Conservation (phyloP, 108 stramenopile species). For the Conticribra guillardii region DNA sequence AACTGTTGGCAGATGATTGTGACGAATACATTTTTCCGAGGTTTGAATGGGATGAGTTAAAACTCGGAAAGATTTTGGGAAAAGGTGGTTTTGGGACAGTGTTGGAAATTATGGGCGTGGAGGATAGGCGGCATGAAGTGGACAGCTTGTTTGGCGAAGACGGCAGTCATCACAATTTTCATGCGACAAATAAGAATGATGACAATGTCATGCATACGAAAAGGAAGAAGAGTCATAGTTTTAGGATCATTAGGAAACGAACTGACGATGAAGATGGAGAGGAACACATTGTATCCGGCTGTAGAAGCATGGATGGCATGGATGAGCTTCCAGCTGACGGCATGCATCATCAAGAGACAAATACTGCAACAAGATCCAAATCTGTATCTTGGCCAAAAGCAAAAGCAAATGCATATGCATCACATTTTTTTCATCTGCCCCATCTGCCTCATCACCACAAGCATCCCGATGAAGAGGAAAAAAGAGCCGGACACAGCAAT, state of each 20-base stretch:
- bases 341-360: too few species aligned
- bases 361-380: too few species aligned
- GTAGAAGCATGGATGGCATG: too few species aligned
- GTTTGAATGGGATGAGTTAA: constrained; percentile 66
- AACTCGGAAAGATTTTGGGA: constrained; percentile 70
- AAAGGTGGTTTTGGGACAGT: constrained; percentile 82
- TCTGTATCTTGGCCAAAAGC: background rate
- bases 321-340: too few species aligned
- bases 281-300: too few species aligned
- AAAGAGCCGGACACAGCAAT: too few species aligned
- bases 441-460: background rate
- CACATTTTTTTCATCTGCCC: background rate
- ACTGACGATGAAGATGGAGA: too few species aligned
- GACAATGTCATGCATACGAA: too few species aligned
- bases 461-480: too few species aligned
- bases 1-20: constrained; percentile 8
- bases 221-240: too few species aligned
- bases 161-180: background rate
- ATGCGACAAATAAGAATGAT: background rate
- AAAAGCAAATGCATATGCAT: background rate
- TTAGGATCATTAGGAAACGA: too few species aligned
- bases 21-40: constrained; percentile 31
- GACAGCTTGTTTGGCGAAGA: background rate
- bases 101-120: constrained; percentile 57
- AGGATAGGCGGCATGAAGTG: background rate